Evolutionary conservation across 495 filamentous ascomycete species (phyloP).

Genomic region (Delitschia confertaspora): DNA sequence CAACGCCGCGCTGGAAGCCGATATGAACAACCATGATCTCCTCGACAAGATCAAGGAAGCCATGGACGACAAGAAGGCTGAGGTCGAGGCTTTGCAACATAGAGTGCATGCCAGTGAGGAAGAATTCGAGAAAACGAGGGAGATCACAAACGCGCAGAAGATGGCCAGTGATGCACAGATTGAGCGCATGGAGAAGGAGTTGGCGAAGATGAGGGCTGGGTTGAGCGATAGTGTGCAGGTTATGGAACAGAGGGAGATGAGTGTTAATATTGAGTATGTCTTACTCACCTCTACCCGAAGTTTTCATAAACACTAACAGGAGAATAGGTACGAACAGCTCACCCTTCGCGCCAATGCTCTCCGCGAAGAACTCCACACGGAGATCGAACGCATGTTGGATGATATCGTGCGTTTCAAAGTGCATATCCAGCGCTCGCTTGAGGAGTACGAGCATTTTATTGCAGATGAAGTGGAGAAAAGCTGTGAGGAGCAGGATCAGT

Average conservation of each 20-base stretch:
- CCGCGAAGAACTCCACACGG: conserved; percentile 88
- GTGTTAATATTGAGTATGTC: conserved; percentile 82
- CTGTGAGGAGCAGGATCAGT: conserved; percentile 34
- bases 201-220: conserved; percentile 79
- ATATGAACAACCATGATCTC: conserved; percentile 83
- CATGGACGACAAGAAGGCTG: conserved; percentile 83
- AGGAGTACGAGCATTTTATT: conserved; percentile 87
- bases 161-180: conserved; percentile 83
- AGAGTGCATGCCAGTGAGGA: conserved; percentile 74
- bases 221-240: conserved; percentile 83
- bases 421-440: conserved; percentile 81
- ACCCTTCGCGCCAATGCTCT: conserved; percentile 72
- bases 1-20: conserved; percentile 69
- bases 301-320: neutral
- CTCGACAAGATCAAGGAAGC: conserved; percentile 89
- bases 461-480: conserved; percentile 85
- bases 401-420: conserved; percentile 98
- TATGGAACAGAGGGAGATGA: conserved; percentile 94
- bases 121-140: conserved; percentile 89
- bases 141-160: conserved; percentile 79
- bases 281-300: neutral
- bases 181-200: conserved; percentile 96
- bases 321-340: conserved; percentile 72
- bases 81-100: conserved; percentile 88
- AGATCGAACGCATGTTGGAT: conserved; percentile 91